Base-by-base conservation (phyloP, 1,139 yeast genomes). In the Taiozyma sp. region DNA sequence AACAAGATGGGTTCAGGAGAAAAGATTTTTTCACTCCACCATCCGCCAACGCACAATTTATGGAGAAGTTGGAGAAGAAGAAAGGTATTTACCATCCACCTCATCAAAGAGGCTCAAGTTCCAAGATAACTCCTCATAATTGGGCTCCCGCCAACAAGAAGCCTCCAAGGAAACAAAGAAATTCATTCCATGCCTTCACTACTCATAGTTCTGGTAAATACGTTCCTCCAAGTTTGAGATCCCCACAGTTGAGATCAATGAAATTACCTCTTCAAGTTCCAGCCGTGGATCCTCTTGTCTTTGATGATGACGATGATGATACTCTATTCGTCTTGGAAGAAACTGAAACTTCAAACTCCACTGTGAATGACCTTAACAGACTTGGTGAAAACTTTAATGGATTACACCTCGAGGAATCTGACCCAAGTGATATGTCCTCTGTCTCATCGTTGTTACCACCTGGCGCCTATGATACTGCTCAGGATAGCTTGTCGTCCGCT, bases 21-120 rank as follows among this genome's bases (percentile, higher is more conserved):
- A 86, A 83, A 58, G 92, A 86, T 63, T 84, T 78, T 59, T 86
- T 85, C 63, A 86, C 95, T 2, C 95, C 95, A 2, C 87, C 85
- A 54, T 82, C 91, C 28, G 86, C 83, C 7, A 80, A 83, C 59
- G 80, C 80, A 56, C 85, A 83, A 59, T 85, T 84, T 63, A 78
- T 85, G 85, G 89, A 81, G 59, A 85, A 84, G 58, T 82, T 82
- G 56, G 81, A 82, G 54, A 67, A 68, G 65, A 70, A 57, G 61
- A 61, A 50, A 51, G 64, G 57, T 32, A 51, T 57, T 24, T 59
- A 59, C 49, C 57, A 59, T 45, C 61, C 64, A 9, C 64, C 64
- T 8, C 63, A 59, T 47, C 62, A 57, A 50, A 56, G 65, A 58
- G 57, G 60, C 16, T 22, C 50, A 6, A 55, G 59, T 27, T 57